phyloP scores from a whole-genome alignment of 176 grass and related monocot genomes.

The Aegilops bicornis region DNA sequence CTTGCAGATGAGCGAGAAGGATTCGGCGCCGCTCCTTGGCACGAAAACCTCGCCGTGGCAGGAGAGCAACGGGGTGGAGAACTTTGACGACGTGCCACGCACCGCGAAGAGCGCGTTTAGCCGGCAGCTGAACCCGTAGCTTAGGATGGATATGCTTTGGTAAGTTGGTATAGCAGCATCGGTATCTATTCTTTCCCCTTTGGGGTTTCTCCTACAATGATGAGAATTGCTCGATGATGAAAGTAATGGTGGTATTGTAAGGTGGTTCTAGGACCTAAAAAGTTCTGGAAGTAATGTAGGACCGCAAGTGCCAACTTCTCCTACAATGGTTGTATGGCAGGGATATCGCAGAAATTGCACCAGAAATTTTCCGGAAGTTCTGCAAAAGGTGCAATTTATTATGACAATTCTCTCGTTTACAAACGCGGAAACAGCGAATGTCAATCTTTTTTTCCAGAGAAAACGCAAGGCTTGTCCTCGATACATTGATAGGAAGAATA shows the following conservation, averaged over 20 bases:
- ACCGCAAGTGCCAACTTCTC: neutral
- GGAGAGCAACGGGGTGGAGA: slow-evolving; percentile 25
- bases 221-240: too few relatives aligned
- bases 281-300: neutral
- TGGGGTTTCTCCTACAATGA: neutral
- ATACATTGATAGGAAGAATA: too few relatives aligned
- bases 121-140: slow-evolving; percentile 12
- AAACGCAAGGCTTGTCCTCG: too few relatives aligned
- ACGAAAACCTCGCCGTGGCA: slow-evolving; percentile 21
- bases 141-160: neutral
- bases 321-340: too few relatives aligned
- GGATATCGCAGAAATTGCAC: too few relatives aligned
- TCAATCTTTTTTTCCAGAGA: too few relatives aligned
- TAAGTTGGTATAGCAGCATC: neutral
- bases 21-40: slow-evolving; percentile 37
- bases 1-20: slow-evolving; percentile 52
- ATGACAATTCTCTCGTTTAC: too few relatives aligned
- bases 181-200: neutral
- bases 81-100: slow-evolving; percentile 50
- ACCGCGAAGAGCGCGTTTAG: slow-evolving; percentile 51
- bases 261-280: neutral
- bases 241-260: neutral
- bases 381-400: too few relatives aligned
- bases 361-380: too few relatives aligned
- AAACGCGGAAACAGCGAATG: too few relatives aligned